Conservation (phyloP, 805 yeast species). For the Debaryomyces castellii region DNA sequence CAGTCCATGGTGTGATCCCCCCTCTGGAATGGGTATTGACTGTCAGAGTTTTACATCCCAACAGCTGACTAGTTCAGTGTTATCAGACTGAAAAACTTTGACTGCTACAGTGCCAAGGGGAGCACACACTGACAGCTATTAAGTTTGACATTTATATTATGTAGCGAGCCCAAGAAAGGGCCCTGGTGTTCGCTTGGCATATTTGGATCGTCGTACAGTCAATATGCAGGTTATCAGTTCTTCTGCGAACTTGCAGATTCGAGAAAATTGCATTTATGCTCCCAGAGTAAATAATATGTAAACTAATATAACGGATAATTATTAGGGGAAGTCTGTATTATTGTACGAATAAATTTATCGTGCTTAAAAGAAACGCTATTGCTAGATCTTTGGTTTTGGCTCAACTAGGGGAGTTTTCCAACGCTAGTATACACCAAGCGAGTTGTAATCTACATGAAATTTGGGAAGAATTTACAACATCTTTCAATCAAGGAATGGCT, state of each 20-base stretch:
- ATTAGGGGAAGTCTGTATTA: neutral
- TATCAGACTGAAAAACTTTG: too few relatives aligned
- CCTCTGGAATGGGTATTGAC: neutral
- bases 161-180: neutral
- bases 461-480: constrained; percentile 72
- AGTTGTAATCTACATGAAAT: constrained; percentile 58
- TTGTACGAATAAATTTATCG: neutral
- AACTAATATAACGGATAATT: neutral
- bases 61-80: too few relatives aligned
- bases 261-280: neutral
- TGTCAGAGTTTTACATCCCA: too few relatives aligned
- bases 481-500: constrained; percentile 89
- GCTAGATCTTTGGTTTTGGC: neutral
- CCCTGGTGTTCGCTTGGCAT: neutral
- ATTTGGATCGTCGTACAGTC: neutral
- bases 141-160: too few relatives aligned
- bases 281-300: too few relatives aligned
- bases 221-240: neutral
- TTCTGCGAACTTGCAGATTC: neutral
- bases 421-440: neutral
- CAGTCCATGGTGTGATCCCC: neutral
- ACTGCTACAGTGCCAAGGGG: too few relatives aligned
- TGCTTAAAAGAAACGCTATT: neutral
- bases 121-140: too few relatives aligned
- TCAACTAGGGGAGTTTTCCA: too few relatives aligned